These are phyloP conservation scores for Phascolomyces articulosus DNA, from an alignment of 371 early-diverging fungal genomes.

Conservation along the genomic window DNA sequence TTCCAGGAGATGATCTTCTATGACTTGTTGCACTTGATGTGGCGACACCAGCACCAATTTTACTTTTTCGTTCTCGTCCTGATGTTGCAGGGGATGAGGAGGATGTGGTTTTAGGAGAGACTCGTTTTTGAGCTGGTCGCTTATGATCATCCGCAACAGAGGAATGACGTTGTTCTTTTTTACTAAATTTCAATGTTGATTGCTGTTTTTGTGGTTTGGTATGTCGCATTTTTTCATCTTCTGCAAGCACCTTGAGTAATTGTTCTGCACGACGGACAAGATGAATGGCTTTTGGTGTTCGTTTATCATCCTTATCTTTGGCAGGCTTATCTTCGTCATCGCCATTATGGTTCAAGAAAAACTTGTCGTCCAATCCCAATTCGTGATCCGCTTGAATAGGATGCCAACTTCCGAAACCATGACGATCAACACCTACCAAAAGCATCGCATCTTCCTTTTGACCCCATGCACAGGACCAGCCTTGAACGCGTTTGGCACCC, in stretches of 20 bases:
- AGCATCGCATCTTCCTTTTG: conserved; percentile 96
- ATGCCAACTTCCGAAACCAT: conserved; percentile 96
- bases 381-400: conserved; percentile 80
- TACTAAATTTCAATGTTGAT: conserved; percentile 9
- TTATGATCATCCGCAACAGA: not conserved
- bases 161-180: conserved; percentile 7
- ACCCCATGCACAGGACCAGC: conserved; percentile 91
- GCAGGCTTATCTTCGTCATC: conserved; percentile 22
- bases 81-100: too few relatives aligned
- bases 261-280: conserved; percentile 90
- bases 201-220: not conserved
- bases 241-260: conserved; percentile 79
- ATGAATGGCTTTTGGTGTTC: conserved; percentile 84
- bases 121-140: not conserved
- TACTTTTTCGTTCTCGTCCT: too few relatives aligned
- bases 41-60: too few relatives aligned
- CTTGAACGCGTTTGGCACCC: conserved; percentile 79
- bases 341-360: conserved; percentile 69
- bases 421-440: conserved; percentile 88
- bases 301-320: conserved; percentile 36
- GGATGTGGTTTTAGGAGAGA: too few relatives aligned
- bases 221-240: conserved; percentile 35
- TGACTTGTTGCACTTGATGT: too few relatives aligned
- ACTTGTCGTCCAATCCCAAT: conserved; percentile 80
- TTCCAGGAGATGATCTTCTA: not conserved